A percentile compares a stretch with the other conserved stretches of the same genome.
Evolutionary conservation across 2,329 filamentous ascomycete genomes (phyloP).

Genomic region (Fusarium verrucosum): DNA sequence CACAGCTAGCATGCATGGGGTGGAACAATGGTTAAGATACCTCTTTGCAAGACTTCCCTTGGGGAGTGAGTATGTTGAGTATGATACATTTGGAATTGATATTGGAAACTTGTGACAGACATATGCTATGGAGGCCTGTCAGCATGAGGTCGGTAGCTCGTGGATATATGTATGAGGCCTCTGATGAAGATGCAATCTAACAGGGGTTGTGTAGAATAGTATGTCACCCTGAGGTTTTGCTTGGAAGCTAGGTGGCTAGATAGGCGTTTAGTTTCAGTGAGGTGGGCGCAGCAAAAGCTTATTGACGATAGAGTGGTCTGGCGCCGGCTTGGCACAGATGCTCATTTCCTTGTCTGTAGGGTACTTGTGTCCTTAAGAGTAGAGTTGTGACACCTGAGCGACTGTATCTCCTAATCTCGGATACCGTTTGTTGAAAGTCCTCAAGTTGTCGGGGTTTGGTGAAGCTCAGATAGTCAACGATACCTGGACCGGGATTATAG

Average conservation of each 20-base stretch:
- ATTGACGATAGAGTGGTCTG: constrained; percentile 40
- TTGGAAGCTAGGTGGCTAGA: constrained; percentile 17
- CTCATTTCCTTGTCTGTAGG: neutral
- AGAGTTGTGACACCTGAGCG: neutral
- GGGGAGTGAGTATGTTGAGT: neutral
- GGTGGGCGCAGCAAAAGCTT: constrained; percentile 44
- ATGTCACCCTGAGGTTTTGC: constrained; percentile 23
- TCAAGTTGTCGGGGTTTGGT: neutral
- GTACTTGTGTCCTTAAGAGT: no score
- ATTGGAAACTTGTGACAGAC: neutral
- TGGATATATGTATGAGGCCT: neutral
- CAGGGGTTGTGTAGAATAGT: neutral
- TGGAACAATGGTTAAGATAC: constrained; percentile 35
- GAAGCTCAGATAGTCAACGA: neutral
- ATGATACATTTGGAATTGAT: neutral
- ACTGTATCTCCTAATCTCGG: neutral
- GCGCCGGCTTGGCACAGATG: constrained; percentile 39
- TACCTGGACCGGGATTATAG: neutral
- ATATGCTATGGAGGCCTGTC: neutral
- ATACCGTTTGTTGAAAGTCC: neutral
- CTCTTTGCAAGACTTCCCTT: constrained; percentile 21
- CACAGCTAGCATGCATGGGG: constrained; percentile 30
- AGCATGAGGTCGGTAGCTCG: no score
- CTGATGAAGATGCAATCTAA: neutral
- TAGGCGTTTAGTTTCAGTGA: constrained; percentile 11